Evolutionary conservation across 2,329 filamentous ascomycete genomes (phyloP), one percentile per base, ranked within the genome.

Genomic region (Xylaria hypoxylon): DNA sequence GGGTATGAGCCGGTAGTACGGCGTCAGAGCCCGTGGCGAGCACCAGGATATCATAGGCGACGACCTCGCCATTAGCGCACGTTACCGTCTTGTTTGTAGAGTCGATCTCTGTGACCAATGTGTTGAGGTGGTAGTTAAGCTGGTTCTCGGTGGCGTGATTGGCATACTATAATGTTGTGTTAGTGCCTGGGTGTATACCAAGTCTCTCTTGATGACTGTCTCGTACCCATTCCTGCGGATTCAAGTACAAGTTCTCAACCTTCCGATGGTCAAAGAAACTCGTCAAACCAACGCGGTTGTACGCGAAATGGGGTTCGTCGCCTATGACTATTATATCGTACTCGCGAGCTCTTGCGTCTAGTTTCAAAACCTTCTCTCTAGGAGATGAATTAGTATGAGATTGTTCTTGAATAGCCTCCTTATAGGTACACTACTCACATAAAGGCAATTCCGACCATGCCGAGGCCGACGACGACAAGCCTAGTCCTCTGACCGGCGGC

Each of bases 401-500:
- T 63, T 44, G 4, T 13, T 40, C n/a, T 45, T 17, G 22, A 50
- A 48, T 15, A 24, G 8, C 13, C 1, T 38, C 11, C 11, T 42
- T 17, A 13, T 24, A 8, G 26, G 11, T 10, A 13, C 51, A 40
- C 40, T 17, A 84, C 90, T 84, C 81, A 95, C 92, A 96, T 93
- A 77, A 96, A 95, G 47, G 92, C 90, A 72, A 96, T 91, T 44
- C 91, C 93, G 50, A 97, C 94, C 94, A 97, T 97, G 2, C 94
- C 94, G 79, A 97, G 80, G 10, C 94, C 94, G 44, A 97, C 92
- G 42, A 97, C 89, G 2, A 96, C 93, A 40, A 96, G 81, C 75
- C 85, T 89, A 78, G 92, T 93, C 68, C 87, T 82, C 67, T 80
- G 67, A 11, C 62, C 70, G 47, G 52, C 68, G 3, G 75, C 68